Evolutionary conservation across 495 filamentous ascomycete species (phyloP).

Genomic region (Coniosporium apollinis): DNA sequence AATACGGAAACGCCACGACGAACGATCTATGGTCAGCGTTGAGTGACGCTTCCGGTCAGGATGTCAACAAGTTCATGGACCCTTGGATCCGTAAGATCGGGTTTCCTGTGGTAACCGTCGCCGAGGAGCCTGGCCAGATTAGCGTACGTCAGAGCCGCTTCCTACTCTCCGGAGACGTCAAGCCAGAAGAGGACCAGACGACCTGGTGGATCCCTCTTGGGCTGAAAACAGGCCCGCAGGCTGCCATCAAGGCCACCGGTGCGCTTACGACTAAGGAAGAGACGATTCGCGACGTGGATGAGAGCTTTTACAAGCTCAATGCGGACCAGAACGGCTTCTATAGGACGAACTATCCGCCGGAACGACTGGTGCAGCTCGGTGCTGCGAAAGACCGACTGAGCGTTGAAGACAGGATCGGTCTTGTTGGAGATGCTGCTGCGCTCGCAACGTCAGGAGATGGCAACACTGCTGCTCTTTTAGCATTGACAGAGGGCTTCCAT

Average conservation of each 20-base stretch:
- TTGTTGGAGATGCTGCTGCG: conserved; percentile 82
- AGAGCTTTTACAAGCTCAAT: conserved; percentile 86
- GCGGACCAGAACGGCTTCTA: conserved; percentile 79
- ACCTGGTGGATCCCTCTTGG: conserved; percentile 94
- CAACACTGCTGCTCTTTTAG: conserved; percentile 59
- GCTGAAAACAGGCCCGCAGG: conserved; percentile 42
- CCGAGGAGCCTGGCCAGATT: conserved; percentile 69
- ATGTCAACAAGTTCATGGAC: conserved; percentile 77
- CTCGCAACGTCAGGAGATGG: conserved; percentile 75
- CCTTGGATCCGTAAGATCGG: conserved; percentile 91
- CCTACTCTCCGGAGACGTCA: conserved; percentile 74
- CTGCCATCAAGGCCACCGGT: conserved; percentile 33
- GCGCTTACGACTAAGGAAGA: conserved; percentile 63
- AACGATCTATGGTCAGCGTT: conserved; percentile 86
- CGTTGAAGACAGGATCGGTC: conserved; percentile 76
- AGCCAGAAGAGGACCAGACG: conserved; percentile 68
- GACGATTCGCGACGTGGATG: conserved; percentile 53
- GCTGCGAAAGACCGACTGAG: conserved; percentile 53
- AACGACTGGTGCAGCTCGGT: conserved; percentile 62
- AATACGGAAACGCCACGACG: conserved; percentile 84
- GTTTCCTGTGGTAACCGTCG: conserved; percentile 74
- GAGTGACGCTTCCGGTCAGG: conserved; percentile 70
- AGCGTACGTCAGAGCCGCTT: conserved; percentile 72
- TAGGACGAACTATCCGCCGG: conserved; percentile 74
- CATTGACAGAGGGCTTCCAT: conserved; percentile 64